These are phyloP conservation scores for Pseudocercospora eumusae DNA, from an alignment of 2,329 filamentous ascomycete species.

Conservation along the genomic window DNA sequence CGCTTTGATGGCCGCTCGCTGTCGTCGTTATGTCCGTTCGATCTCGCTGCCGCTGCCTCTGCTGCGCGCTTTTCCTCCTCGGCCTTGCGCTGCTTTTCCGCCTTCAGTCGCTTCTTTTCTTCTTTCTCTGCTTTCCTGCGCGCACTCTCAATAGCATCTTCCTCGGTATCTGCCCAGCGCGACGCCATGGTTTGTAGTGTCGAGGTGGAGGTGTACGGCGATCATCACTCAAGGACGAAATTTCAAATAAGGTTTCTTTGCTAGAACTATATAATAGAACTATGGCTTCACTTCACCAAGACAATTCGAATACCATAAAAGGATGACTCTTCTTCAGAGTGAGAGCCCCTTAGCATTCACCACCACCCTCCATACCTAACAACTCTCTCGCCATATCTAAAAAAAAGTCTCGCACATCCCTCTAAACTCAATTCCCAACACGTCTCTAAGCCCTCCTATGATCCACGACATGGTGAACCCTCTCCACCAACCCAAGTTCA, in stretches of 20 bases:
- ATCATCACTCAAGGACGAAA: too few relatives aligned
- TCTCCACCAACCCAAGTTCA: background rate
- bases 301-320: too few relatives aligned
- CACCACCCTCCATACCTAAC: background rate
- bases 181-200: conserved; percentile 52
- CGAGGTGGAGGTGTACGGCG: background rate
- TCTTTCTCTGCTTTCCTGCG: conserved; percentile 80
- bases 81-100: conserved; percentile 72
- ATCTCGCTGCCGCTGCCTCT: conserved; percentile 30
- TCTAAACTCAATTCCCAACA: conserved; percentile 4
- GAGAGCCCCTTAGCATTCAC: background rate
- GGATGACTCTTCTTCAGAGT: too few relatives aligned
- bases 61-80: conserved; percentile 53
- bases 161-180: conserved; percentile 83
- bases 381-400: conserved; percentile 13
- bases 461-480: conserved; percentile 11
- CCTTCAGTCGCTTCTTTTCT: conserved; percentile 81
- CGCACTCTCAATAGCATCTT: conserved; percentile 73
- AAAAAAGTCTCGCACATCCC: background rate
- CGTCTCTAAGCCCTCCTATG: conserved; percentile 4
- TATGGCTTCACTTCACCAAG: too few relatives aligned
- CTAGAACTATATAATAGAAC: too few relatives aligned
- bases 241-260: too few relatives aligned
- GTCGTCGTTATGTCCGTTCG: conserved; percentile 34
- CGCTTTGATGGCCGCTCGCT: conserved; percentile 57